A percentile compares a stretch with the other conserved stretches of the same genome.
phyloP scores from a whole-genome alignment of 768 basidiomycete species.

The Trametes gibbosa region DNA sequence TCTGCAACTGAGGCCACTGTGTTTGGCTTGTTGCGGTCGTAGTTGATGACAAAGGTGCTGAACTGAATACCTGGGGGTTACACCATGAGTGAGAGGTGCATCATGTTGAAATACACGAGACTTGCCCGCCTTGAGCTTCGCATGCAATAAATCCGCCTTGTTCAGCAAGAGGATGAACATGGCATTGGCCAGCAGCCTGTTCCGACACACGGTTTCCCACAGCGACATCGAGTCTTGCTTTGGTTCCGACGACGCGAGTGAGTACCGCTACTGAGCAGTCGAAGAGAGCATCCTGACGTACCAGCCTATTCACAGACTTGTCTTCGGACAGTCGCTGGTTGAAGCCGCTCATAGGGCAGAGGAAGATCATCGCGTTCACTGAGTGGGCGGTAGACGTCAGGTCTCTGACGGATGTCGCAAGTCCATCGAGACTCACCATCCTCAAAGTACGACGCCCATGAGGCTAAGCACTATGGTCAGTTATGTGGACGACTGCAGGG shows the following conservation, averaged over 20 bases:
- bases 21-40: conserved; percentile 44
- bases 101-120: too few species aligned
- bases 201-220: conserved; percentile 55
- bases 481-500: not conserved
- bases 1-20: too few species aligned
- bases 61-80: conserved; percentile 32
- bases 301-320: conserved; percentile 52
- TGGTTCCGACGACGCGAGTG: not conserved
- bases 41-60: conserved; percentile 49
- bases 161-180: conserved; percentile 58
- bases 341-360: conserved; percentile 61
- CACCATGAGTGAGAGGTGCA: not conserved
- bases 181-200: conserved; percentile 48
- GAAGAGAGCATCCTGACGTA: conserved; percentile 26
- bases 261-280: not conserved
- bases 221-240: conserved; percentile 52
- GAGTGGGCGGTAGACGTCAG: not conserved
- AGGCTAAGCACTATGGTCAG: conserved; percentile 33
- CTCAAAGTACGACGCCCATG: conserved; percentile 66
- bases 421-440: conserved; percentile 39
- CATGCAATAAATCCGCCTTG: conserved; percentile 54
- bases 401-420: not conserved
- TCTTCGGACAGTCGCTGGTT: conserved; percentile 60
- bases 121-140: conserved; percentile 39
- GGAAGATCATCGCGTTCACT: conserved; percentile 62